These are phyloP conservation scores for Boletus vinaceobasis DNA, from an alignment of 768 basidiomycete genomes.

Conservation along the genomic window DNA sequence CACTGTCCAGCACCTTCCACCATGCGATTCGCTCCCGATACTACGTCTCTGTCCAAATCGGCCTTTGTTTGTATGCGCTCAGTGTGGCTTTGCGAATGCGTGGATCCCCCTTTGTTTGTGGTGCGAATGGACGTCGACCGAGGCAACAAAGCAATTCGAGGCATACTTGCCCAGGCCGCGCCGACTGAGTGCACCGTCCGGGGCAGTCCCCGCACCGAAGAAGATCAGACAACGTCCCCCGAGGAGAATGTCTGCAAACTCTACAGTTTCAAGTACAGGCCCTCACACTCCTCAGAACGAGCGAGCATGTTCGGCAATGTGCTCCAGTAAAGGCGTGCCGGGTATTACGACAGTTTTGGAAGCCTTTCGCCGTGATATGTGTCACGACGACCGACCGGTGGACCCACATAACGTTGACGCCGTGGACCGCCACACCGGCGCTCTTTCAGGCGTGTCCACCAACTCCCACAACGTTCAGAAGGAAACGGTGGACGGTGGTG, in stretches of 20 bases:
- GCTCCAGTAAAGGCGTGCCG: conserved; percentile 14
- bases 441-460: not conserved
- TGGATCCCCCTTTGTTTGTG: conserved; percentile 49
- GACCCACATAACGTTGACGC: conserved; percentile 13
- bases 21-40: conserved; percentile 45
- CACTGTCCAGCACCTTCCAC: conserved; percentile 37
- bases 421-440: not conserved
- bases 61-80: conserved; percentile 44
- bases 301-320: conserved; percentile 5
- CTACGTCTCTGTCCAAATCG: conserved; percentile 41
- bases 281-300: conserved; percentile 23
- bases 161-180: conserved; percentile 36
- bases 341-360: conserved; percentile 30
- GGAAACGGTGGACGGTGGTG: conserved; percentile 16
- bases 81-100: conserved; percentile 46
- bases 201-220: conserved; percentile 11
- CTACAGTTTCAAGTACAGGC: conserved; percentile 18
- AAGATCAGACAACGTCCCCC: conserved; percentile 1
- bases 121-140: conserved; percentile 47
- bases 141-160: conserved; percentile 40
- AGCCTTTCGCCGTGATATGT: conserved; percentile 21
- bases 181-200: conserved; percentile 29
- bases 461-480: conserved; percentile 12
- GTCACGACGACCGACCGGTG: conserved; percentile 9
- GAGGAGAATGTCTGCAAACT: conserved; percentile 23